A percentile compares a stretch with the other conserved stretches of the same genome.
These are phyloP conservation scores for Asterochloris erici DNA, from an alignment of 139 green algal genomes.

Conservation along the genomic window DNA sequence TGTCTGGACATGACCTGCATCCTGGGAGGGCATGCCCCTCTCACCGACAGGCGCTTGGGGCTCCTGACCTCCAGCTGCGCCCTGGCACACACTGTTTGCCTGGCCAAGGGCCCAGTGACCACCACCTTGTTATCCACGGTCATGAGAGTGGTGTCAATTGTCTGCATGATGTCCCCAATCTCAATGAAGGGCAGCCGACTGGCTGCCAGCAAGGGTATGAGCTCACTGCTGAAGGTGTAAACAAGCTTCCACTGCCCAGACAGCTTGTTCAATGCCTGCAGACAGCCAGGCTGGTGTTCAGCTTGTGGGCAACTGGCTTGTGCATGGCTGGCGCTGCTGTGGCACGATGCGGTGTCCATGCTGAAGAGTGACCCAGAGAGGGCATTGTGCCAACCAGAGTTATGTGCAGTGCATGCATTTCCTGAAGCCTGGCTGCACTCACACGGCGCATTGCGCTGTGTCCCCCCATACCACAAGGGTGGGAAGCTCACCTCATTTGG, in stretches of 20 bases:
- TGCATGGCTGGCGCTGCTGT: neutral
- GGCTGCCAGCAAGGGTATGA: conserved; percentile 76
- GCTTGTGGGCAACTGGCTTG: neutral
- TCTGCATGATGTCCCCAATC: conserved; percentile 85
- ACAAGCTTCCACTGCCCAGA: conserved; percentile 77
- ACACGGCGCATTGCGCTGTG: neutral
- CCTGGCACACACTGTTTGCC: conserved; percentile 54
- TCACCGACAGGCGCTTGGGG: conserved; percentile 79
- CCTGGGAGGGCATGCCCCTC: neutral
- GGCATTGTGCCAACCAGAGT: neutral
- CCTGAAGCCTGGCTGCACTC: neutral
- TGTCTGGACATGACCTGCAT: neutral
- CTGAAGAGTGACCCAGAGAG: neutral
- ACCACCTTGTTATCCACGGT: conserved; percentile 78
- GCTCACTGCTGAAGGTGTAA: conserved; percentile 88
- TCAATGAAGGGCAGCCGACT: conserved; percentile 73
- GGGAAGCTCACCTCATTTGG: conserved; percentile 50
- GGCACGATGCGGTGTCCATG: neutral
- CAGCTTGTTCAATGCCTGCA: conserved; percentile 37
- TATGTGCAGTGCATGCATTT: neutral
- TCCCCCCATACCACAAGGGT: neutral
- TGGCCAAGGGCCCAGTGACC: conserved; percentile 43
- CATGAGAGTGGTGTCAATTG: conserved; percentile 51
- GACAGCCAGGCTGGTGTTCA: neutral
- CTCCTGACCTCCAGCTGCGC: conserved; percentile 78